A percentile compares a stretch with the other conserved stretches of the same genome.
phyloP scores from a whole-genome alignment of 2,329 filamentous ascomycete genomes.

The Talaromyces amestolkiae region DNA sequence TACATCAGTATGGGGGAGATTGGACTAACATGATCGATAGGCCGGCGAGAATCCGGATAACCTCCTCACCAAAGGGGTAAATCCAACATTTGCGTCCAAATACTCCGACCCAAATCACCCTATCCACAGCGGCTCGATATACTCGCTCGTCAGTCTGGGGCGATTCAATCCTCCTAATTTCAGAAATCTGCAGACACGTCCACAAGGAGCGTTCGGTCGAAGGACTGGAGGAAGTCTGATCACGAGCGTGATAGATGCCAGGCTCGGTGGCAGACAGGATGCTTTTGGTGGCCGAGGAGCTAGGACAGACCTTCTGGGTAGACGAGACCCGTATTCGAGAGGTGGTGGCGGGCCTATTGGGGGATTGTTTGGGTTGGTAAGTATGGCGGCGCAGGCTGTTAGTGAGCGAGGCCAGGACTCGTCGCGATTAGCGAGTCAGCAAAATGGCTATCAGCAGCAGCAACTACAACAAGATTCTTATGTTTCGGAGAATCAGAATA shows the following conservation, averaged over 20 bases:
- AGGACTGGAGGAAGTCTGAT: not conserved
- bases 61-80: constrained; percentile 4
- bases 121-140: constrained; percentile 10
- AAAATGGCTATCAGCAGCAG: not conserved
- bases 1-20: too few species aligned
- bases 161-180: not conserved
- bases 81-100: constrained; percentile 13
- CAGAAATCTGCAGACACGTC: not conserved
- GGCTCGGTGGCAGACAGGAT: not conserved
- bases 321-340: not conserved
- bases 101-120: constrained; percentile 18
- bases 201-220: not conserved
- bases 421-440: not conserved
- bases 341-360: not conserved
- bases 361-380: not conserved
- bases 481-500: too few species aligned
- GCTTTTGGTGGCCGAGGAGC: not conserved
- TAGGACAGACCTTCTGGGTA: not conserved
- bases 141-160: constrained; percentile 2
- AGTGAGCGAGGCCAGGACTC: not conserved
- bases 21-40: not conserved
- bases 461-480: not conserved
- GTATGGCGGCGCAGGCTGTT: constrained; percentile 8
- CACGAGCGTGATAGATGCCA: not conserved
- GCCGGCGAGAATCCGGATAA: constrained; percentile 12